Percentiles rank a stretch among this genome's conserved stretches.
Evolutionary conservation across 1,139 yeast species (phyloP).

Genomic region (Pichia sp.): DNA sequence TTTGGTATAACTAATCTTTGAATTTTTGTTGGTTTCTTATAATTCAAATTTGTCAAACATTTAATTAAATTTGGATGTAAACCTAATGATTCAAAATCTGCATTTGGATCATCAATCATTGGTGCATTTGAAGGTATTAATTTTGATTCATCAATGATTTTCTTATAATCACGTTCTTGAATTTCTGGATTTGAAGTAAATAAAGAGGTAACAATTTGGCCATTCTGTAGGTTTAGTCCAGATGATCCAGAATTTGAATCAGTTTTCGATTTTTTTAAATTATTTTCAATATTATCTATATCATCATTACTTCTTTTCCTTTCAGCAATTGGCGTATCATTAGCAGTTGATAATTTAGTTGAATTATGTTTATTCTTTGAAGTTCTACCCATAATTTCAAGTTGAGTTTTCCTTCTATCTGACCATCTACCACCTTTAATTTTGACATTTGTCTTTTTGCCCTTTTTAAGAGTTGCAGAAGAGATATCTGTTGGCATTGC

Average conservation of each 20-base stretch:
- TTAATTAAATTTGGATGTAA: constrained; percentile 45
- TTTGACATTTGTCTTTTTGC: constrained; percentile 29
- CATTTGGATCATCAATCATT: constrained; percentile 51
- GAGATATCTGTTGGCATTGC: constrained; percentile 29
- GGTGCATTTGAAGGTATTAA: constrained; percentile 83
- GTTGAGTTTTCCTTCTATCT: constrained; percentile 58
- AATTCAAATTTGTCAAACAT: constrained; percentile 54
- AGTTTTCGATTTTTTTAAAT: constrained; percentile 5
- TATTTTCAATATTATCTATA: not conserved
- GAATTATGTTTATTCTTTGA: constrained; percentile 10
- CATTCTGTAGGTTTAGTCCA: constrained; percentile 22
- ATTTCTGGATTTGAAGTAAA: constrained; percentile 65
- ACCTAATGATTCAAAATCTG: constrained; percentile 59
- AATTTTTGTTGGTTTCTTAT: constrained; percentile 74
- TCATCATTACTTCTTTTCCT: constrained; percentile 2
- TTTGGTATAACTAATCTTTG: constrained; percentile 80
- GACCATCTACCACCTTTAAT: constrained; percentile 73
- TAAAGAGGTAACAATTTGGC: constrained; percentile 72
- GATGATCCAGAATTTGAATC: not conserved
- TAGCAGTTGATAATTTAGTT: constrained; percentile 8
- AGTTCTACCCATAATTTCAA: constrained; percentile 41
- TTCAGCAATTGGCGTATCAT: constrained; percentile 12
- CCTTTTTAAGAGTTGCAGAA: constrained; percentile 13
- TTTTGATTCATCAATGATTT: constrained; percentile 28
- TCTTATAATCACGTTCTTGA: constrained; percentile 27